A percentile compares a stretch with the other conserved stretches of the same genome.
phyloP scores from a whole-genome alignment of 2,329 filamentous ascomycete genomes.

The Cladosporium colombiae region DNA sequence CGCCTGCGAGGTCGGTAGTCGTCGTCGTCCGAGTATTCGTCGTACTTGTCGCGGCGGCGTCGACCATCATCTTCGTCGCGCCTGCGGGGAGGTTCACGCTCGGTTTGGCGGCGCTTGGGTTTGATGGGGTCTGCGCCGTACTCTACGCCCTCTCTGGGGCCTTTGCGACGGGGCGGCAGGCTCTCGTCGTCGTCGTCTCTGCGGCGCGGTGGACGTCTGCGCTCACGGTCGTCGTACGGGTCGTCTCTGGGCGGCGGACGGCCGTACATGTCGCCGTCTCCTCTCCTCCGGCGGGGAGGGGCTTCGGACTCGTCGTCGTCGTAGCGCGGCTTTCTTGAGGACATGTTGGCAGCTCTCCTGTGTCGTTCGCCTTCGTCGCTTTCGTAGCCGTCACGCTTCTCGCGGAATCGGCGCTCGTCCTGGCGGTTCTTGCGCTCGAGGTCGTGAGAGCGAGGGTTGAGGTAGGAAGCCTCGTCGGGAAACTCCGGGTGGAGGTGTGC shows the following conservation, averaged over 20 bases:
- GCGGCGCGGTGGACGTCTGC: constrained; percentile 21
- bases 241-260: constrained; percentile 20
- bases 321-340: constrained; percentile 18
- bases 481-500: constrained; percentile 35
- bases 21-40: constrained; percentile 26
- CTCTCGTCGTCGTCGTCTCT: constrained; percentile 27
- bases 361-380: constrained; percentile 39
- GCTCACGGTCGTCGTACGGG: constrained; percentile 20
- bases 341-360: constrained; percentile 22
- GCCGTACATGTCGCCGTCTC: constrained; percentile 17
- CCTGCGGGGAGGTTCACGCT: constrained; percentile 17
- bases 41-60: constrained; percentile 25
- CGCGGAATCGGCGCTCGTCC: constrained; percentile 35
- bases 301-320: constrained; percentile 23
- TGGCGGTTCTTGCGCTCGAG: constrained; percentile 37
- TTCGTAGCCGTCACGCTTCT: constrained; percentile 40
- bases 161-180: constrained; percentile 28
- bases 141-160: constrained; percentile 25
- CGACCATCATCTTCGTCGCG: constrained; percentile 25
- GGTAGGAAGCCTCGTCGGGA: constrained; percentile 37
- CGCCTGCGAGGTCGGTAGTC: constrained; percentile 28
- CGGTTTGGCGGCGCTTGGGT: constrained; percentile 18
- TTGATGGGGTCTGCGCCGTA: constrained; percentile 23
- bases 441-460: constrained; percentile 35
- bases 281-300: constrained; percentile 12